Conservation (phyloP, 108 stramenopile species). For the Chaetoceros muelleri region DNA sequence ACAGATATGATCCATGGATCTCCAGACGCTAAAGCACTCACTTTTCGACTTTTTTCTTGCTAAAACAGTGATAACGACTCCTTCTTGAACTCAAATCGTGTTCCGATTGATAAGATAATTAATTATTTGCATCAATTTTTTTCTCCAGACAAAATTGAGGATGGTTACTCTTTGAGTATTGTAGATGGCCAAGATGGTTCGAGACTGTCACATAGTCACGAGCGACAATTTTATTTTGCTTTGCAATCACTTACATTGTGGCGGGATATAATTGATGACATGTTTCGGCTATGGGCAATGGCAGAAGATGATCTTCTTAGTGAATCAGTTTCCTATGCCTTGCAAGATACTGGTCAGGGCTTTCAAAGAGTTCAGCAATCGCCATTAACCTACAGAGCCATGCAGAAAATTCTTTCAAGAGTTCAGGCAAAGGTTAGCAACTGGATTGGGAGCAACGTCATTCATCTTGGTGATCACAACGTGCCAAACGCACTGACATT, state of each 20-base stretch:
- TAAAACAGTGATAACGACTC: slow-evolving; percentile 57
- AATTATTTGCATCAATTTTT: slow-evolving; percentile 44
- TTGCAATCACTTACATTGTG: slow-evolving; percentile 64
- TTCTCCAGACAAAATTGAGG: slow-evolving; percentile 21
- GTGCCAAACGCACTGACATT: slow-evolving; percentile 78
- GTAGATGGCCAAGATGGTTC: slow-evolving; percentile 56
- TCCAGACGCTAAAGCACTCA: no score
- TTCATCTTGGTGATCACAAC: slow-evolving; percentile 83
- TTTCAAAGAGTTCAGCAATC: slow-evolving; percentile 72
- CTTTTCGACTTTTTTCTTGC: neutral
- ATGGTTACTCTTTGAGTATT: slow-evolving; percentile 56
- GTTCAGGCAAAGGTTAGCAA: slow-evolving; percentile 32
- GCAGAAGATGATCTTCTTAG: slow-evolving; percentile 70
- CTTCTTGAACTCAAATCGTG: slow-evolving; percentile 73
- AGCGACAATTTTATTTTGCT: slow-evolving; percentile 71
- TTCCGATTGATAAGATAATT: slow-evolving; percentile 75
- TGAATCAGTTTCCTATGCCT: slow-evolving; percentile 34
- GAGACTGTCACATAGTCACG: slow-evolving; percentile 68
- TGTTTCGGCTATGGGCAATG: slow-evolving; percentile 67
- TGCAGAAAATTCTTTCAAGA: slow-evolving; percentile 38
- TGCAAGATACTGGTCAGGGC: slow-evolving; percentile 76
- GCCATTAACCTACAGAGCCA: slow-evolving; percentile 61
- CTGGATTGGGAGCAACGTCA: slow-evolving; percentile 70
- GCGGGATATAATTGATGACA: slow-evolving; percentile 72
- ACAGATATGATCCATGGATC: neutral